These are phyloP conservation scores for Pseudogymnoascus destructans DNA, from an alignment of 2,329 filamentous ascomycete genomes.

Conservation along the genomic window DNA sequence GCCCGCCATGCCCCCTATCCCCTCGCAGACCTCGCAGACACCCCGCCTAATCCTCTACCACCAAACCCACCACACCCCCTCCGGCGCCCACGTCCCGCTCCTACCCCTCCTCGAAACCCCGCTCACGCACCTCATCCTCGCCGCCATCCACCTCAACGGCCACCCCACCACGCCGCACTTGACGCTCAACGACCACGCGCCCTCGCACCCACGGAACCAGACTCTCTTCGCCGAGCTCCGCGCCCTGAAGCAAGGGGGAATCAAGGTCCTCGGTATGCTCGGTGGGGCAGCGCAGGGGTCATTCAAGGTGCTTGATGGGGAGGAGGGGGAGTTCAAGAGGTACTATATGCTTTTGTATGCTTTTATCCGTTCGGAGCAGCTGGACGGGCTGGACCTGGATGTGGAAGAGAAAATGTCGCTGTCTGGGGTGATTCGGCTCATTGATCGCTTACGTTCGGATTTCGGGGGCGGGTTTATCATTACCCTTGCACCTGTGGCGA, in stretches of 20 bases:
- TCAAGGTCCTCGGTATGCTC: constrained; percentile 76
- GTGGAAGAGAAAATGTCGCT: constrained; percentile 68
- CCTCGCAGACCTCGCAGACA: constrained; percentile 14
- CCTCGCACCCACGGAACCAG: constrained; percentile 51
- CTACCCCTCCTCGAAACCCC: constrained; percentile 45
- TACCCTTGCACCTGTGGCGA: constrained; percentile 70
- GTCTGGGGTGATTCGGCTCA: constrained; percentile 49
- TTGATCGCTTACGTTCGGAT: constrained; percentile 53
- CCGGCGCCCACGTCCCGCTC: constrained; percentile 42
- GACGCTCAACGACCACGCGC: constrained; percentile 68
- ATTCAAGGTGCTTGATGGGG: constrained; percentile 40
- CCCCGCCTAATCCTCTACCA: constrained; percentile 43
- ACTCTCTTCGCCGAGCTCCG: constrained; percentile 69
- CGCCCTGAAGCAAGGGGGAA: constrained; percentile 55
- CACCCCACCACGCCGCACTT: constrained; percentile 59
- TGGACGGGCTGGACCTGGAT: constrained; percentile 65
- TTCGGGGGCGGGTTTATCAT: constrained; percentile 62
- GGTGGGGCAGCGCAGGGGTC: constrained; percentile 72
- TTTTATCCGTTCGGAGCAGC: constrained; percentile 44
- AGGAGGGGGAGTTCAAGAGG: constrained; percentile 45
- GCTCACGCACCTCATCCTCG: constrained; percentile 72
- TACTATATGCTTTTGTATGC: constrained; percentile 59
- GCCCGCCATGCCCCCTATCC: constrained; percentile 23
- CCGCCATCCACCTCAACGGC: constrained; percentile 72
- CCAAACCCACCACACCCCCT: constrained; percentile 47